phyloP scores from a whole-genome alignment of 768 basidiomycete genomes.

The Pholiota microspora region DNA sequence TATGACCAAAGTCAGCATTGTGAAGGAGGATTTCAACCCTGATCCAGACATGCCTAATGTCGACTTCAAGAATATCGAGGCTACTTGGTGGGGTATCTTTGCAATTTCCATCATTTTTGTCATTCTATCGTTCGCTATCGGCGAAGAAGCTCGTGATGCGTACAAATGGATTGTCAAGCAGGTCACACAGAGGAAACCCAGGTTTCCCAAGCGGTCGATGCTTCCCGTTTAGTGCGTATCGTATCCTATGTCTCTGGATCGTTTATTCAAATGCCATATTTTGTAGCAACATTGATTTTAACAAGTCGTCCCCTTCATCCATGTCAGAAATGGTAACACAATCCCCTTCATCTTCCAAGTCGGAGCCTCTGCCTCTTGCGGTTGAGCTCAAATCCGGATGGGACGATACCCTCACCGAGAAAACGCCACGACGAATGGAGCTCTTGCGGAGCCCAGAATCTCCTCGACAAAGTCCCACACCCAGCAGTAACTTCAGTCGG shows the following conservation, averaged over 20 bases:
- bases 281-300: not conserved
- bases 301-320: slow-evolving; percentile 2
- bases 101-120: slow-evolving; percentile 37
- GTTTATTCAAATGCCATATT: not conserved
- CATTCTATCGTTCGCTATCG: slow-evolving; percentile 31
- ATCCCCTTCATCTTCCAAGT: slow-evolving; percentile 20
- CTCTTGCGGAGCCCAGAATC: slow-evolving; percentile 2
- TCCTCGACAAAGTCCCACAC: not conserved
- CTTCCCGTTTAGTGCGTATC: slow-evolving; percentile 16
- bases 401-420: slow-evolving; percentile 44
- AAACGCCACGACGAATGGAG: slow-evolving; percentile 24
- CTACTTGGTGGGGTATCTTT: slow-evolving; percentile 41
- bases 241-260: not conserved
- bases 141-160: slow-evolving; percentile 37
- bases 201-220: not conserved
- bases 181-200: slow-evolving; percentile 3
- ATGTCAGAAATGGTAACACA: slow-evolving; percentile 11
- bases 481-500: not conserved
- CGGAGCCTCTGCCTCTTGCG: slow-evolving; percentile 23
- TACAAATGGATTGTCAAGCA: slow-evolving; percentile 30
- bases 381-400: slow-evolving; percentile 47
- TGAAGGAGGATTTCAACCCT: slow-evolving; percentile 13
- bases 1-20: slow-evolving; percentile 34
- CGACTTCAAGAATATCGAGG: slow-evolving; percentile 25
- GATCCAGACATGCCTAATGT: slow-evolving; percentile 1